These are phyloP conservation scores for Neoarthrinium moseri DNA, from an alignment of 2,329 filamentous ascomycete genomes.

Conservation along the genomic window DNA sequence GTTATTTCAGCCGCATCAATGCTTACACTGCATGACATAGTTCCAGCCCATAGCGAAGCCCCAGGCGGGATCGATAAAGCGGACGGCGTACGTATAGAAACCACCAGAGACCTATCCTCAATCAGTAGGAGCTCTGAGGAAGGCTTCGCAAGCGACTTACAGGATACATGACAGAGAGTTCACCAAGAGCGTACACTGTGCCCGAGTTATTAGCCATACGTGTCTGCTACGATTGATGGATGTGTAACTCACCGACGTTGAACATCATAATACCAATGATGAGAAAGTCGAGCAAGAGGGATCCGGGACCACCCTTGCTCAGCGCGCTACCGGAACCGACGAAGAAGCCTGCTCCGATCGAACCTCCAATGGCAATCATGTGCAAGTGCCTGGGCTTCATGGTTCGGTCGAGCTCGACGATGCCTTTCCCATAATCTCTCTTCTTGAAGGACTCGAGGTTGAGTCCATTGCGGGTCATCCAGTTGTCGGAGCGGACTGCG, in stretches of 20 bases:
- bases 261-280: conserved; percentile 62
- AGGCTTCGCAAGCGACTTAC: not conserved
- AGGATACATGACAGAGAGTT: conserved; percentile 49
- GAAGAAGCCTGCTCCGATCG: conserved; percentile 61
- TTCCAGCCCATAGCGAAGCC: conserved; percentile 40
- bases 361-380: conserved; percentile 52
- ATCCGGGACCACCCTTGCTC: conserved; percentile 42
- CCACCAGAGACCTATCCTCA: conserved; percentile 44
- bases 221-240: conserved; percentile 10
- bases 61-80: conserved; percentile 52
- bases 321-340: conserved; percentile 56
- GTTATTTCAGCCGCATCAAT: no score
- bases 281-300: conserved; percentile 46
- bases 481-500: conserved; percentile 24
- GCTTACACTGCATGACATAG: conserved; percentile 44
- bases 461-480: conserved; percentile 38
- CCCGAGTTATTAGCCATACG: no score
- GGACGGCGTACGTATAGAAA: conserved; percentile 48
- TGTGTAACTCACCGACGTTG: conserved; percentile 40
- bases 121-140: no score
- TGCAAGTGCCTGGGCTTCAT: conserved; percentile 51
- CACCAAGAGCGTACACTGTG: conserved; percentile 54
- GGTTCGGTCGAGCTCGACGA: conserved; percentile 36
- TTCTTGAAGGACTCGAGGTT: conserved; percentile 40
- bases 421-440: conserved; percentile 32